Conservation (phyloP, 805 yeast genomes). For the Groenewaldozyma salmanticensis region DNA sequence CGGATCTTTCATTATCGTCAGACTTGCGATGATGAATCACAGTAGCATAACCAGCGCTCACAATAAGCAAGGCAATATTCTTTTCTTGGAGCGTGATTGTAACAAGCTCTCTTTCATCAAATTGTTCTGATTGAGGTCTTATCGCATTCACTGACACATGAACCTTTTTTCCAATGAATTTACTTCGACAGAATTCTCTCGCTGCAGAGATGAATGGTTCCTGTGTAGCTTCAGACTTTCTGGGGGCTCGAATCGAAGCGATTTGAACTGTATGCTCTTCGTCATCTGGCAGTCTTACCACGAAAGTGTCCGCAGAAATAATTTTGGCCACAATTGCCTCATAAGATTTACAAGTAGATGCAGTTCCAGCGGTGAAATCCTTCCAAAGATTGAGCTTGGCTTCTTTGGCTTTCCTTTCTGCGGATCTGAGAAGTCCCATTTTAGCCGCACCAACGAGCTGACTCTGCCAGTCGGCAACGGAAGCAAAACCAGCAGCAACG, state of each 20-base stretch:
- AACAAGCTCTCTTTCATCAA: constrained; percentile 59
- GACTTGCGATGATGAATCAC: constrained; percentile 71
- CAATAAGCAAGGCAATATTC: constrained; percentile 53
- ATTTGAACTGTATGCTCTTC: constrained; percentile 58
- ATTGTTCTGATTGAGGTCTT: constrained; percentile 49
- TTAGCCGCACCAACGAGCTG: constrained; percentile 51
- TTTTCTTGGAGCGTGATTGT: constrained; percentile 43
- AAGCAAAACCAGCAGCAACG: constrained; percentile 61
- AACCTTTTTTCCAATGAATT: constrained; percentile 64
- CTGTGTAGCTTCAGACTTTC: constrained; percentile 46
- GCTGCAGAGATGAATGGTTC: constrained; percentile 54
- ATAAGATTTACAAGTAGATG: constrained; percentile 38
- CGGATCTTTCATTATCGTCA: constrained; percentile 54
- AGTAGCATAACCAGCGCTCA: constrained; percentile 61
- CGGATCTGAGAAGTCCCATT: constrained; percentile 53
- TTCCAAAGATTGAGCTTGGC: constrained; percentile 53
- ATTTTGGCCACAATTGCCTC: constrained; percentile 52
- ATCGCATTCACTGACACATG: constrained; percentile 51
- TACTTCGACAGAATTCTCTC: constrained; percentile 63
- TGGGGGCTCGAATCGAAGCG: constrained; percentile 69
- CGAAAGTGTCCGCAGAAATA: constrained; percentile 59
- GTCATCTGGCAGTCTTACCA: constrained; percentile 38
- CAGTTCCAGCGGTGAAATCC: constrained; percentile 24
- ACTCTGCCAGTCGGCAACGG: constrained; percentile 75
- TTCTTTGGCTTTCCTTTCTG: constrained; percentile 52